phyloP scores from a whole-genome alignment of 192 early-diverging fungal species.

The Chytriomyces hyalinus region DNA sequence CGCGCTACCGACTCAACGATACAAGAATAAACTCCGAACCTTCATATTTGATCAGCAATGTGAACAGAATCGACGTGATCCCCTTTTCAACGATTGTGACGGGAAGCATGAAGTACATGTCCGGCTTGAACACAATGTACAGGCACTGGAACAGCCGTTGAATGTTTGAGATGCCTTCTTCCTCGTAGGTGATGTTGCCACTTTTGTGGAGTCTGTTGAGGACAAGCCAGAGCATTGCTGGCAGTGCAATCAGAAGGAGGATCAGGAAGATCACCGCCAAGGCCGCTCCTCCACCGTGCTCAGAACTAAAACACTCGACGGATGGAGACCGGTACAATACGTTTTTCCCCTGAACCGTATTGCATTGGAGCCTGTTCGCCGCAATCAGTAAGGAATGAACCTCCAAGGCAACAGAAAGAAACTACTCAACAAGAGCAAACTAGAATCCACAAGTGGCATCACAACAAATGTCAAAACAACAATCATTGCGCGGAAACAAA shows the following conservation, averaged over 20 bases:
- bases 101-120: constrained; percentile 27
- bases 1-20: background rate
- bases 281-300: constrained; percentile 11
- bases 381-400: background rate
- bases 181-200: constrained; percentile 22
- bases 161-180: constrained; percentile 28
- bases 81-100: constrained; percentile 36
- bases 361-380: constrained; percentile 21
- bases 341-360: constrained; percentile 11
- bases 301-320: constrained; percentile 10
- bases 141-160: constrained; percentile 29
- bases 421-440: constrained; percentile 13
- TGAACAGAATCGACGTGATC: constrained; percentile 30
- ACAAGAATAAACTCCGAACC: background rate
- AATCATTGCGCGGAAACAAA: constrained; percentile 24
- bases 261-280: constrained; percentile 28
- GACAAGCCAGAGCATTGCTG: background rate
- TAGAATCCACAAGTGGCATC: constrained; percentile 34
- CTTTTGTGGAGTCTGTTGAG: background rate
- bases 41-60: constrained; percentile 10
- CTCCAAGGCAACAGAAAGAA: background rate
- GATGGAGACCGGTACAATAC: background rate
- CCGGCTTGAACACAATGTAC: constrained; percentile 34
- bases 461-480: constrained; percentile 29
- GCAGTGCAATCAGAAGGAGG: constrained; percentile 16